Evolutionary conservation across 257 asterid species (phyloP), one percentile per base, ranked within the genome.

Genomic region (Fraxinus excelsior): DNA sequence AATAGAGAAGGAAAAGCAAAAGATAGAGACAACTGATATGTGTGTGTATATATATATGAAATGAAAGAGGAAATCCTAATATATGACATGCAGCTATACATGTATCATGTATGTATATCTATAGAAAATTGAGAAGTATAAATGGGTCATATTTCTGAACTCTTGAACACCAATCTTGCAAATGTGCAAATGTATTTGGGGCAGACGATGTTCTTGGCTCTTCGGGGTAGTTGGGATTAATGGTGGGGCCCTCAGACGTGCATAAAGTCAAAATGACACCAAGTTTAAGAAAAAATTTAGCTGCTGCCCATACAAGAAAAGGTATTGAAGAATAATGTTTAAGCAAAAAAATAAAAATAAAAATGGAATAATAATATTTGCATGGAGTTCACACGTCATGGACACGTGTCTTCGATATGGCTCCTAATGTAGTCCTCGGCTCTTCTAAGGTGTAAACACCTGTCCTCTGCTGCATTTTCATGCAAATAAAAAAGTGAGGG

Each of bases 301-400:
- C 23, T 3, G 37, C 81, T 67, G 75, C 78, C 23, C 67, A 70
- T 73, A 10, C 66, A 16, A 2, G 32, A 70, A 70, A 65, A 18
- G 1, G 40, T 32, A 10, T 0, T 16, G 23, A 7, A 53, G 7
- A 46, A 66, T 18, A 42, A 42, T 42, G 18, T 42, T 42, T 9
- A 40, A 40, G 12, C 18, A n/a, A n/a, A n/a, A n/a, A n/a, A n/a
- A n/a, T 13, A 2, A 42, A 42, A 42, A 42, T 1, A 38, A 34
- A 35, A 35, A 35, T 29, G 40, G 8, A 5, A 35, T 35, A 35
- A 37, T 2, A 56, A 18, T 80, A 56, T 65, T 56, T 83, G 84
- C 90, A 84, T 80, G 84, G 77, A 31, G 40, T 37, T 31, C 46
- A 84, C 96, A 87, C 91, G 92, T 91, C 31, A 29, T 38, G 58